These are phyloP conservation scores for Aspergillus sergii DNA, from an alignment of 2,329 filamentous ascomycete genomes.

Conservation along the genomic window DNA sequence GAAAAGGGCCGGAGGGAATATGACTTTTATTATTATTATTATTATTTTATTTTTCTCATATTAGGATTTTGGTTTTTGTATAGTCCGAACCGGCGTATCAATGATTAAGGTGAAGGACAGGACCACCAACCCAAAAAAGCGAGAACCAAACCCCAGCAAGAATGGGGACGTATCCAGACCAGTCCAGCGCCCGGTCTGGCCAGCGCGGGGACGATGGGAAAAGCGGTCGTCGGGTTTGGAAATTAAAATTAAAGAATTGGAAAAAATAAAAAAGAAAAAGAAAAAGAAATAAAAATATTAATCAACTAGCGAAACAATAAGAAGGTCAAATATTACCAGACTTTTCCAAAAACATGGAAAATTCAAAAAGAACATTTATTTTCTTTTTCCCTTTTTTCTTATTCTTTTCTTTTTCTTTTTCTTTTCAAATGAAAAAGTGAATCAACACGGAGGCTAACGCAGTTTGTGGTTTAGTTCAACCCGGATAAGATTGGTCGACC, in stretches of 20 bases:
- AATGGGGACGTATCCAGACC: constrained; percentile 23
- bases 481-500: background rate
- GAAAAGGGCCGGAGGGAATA: background rate
- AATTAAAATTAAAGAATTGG: background rate
- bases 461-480: background rate
- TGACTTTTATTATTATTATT: constrained; percentile 1
- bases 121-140: constrained; percentile 1
- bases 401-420: background rate
- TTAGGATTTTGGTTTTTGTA: constrained; percentile 1
- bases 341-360: background rate
- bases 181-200: constrained; percentile 23
- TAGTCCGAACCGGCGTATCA: constrained; percentile 8
- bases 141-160: constrained; percentile 14
- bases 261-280: constrained; percentile 5
- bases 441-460: background rate
- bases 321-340: constrained; percentile 3
- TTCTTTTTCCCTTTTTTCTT: background rate
- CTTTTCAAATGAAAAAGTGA: background rate
- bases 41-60: constrained; percentile 5
- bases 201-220: constrained; percentile 23
- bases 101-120: constrained; percentile 6
- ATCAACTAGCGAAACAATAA: constrained; percentile 10
- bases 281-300: constrained; percentile 8
- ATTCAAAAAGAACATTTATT: background rate
- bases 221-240: background rate